Base-by-base conservation (phyloP, 345 rosid genomes). In the Brassica rapa region DNA sequence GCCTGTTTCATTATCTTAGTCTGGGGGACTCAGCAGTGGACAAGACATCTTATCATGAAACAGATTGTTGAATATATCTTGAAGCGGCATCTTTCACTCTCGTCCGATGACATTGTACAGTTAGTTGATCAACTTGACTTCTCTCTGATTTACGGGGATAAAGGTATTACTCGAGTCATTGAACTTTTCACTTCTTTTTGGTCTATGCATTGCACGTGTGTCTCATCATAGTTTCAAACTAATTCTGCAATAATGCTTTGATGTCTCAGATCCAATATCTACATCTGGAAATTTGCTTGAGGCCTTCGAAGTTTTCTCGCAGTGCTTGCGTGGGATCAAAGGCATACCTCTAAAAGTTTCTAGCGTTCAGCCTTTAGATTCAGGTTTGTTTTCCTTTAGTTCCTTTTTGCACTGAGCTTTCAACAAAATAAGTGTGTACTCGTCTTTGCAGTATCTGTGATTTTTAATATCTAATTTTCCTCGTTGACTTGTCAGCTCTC, bases 41-140 rank as follows among this genome's bases (percentile, higher is more conserved):
- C 76, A 15, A 87, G 83, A 73, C 98, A 94, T 86, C 95, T 89
- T 73, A 88, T 92, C 80, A 62, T 89, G 77, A 91, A 89, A 84
- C 83, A 89, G 73, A 94, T 94, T 35, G 69, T 85, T 69, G 97
- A 92, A 71, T 72, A 87, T 76, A 79, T 91, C 27, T 83, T 92
- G 56, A 76, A 72, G 61, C 89, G 80, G 23, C 98, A 94, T 86
- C 87, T 94, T 71, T 85, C 89, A 73, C 73, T 94, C 49, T 75
- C 84, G 8, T 81, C 85, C 64, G 82, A 82, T 39, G 85, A 86
- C 70, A 71, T 92, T 77, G 82, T 88, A 24, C 90, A 85, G 69
- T 83, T 84, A 83, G 91, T 88, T 68, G 97, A 92, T 85, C 97
- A 92, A 79, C 98, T 94, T 75, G 98, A 94, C 83, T 94, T 94